Conservation (phyloP, 164 flowering plant species). For the Houttuynia cordata region DNA sequence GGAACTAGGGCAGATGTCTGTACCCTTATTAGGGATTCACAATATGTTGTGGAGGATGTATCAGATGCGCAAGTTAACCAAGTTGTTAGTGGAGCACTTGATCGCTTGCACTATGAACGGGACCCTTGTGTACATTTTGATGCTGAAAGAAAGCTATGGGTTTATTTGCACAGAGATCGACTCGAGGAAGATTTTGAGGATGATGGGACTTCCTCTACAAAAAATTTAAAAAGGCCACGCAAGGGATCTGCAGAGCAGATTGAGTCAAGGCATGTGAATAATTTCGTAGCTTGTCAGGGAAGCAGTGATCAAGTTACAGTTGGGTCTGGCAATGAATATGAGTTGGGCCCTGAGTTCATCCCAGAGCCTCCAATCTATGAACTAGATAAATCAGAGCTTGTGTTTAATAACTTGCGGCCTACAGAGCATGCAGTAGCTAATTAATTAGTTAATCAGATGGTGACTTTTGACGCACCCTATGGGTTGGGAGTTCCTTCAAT, state of each 20-base stretch:
- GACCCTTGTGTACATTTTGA: conserved; percentile 97
- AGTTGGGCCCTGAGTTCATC: conserved; percentile 50
- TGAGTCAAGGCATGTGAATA: conserved; percentile 42
- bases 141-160: too few species aligned
- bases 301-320: conserved; percentile 26
- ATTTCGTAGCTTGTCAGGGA: conserved; percentile 43
- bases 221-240: conserved; percentile 92
- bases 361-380: conserved; percentile 32
- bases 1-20: conserved; percentile 99
- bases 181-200: conserved; percentile 98
- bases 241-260: conserved; percentile 52
- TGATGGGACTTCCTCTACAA: conserved; percentile 96
- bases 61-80: conserved; percentile 87
- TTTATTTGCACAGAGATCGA: conserved; percentile 82
- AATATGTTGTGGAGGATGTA: conserved; percentile 83
- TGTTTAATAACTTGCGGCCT: conserved; percentile 26
- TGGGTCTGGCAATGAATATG: too few species aligned
- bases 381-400: conserved; percentile 27
- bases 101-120: conserved; percentile 91
- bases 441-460: conserved; percentile 23
- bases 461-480: conserved; percentile 20
- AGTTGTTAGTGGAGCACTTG: conserved; percentile 95
- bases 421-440: conserved; percentile 19
- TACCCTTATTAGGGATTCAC: conserved; percentile 91
- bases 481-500: conserved; percentile 40